These are phyloP conservation scores for Trametes cingulata DNA, from an alignment of 768 basidiomycete genomes.

Conservation along the genomic window DNA sequence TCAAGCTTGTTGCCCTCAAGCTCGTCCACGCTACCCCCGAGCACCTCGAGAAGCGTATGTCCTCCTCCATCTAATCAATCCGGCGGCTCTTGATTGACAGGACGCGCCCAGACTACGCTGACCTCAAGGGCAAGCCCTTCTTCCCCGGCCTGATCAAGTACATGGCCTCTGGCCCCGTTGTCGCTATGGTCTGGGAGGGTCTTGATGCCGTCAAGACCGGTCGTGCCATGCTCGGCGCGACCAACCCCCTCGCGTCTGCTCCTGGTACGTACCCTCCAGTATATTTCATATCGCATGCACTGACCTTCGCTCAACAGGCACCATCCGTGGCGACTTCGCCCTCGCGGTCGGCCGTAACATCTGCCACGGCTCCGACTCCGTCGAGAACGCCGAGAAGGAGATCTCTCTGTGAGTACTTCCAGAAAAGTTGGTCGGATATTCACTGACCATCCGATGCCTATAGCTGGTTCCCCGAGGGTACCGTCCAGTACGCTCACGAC, in stretches of 20 bases:
- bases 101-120: slow-evolving; percentile 76
- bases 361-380: slow-evolving; percentile 88
- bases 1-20: slow-evolving; percentile 96
- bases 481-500: slow-evolving; percentile 67
- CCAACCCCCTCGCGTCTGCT: slow-evolving; percentile 90
- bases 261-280: slow-evolving; percentile 56
- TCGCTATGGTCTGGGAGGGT: slow-evolving; percentile 95
- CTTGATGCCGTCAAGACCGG: slow-evolving; percentile 94
- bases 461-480: slow-evolving; percentile 93
- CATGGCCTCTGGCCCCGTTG: slow-evolving; percentile 95
- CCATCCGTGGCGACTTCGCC: slow-evolving; percentile 94
- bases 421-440: not conserved
- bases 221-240: slow-evolving; percentile 93
- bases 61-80: not conserved
- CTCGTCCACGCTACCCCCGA: slow-evolving; percentile 74
- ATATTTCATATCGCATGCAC: not conserved
- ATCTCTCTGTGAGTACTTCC: slow-evolving; percentile 74
- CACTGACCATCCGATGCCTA: slow-evolving; percentile 19
- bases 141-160: slow-evolving; percentile 96
- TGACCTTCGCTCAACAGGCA: slow-evolving; percentile 49
- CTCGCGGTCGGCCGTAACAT: slow-evolving; percentile 95
- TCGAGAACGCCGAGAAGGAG: slow-evolving; percentile 92
- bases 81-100: not conserved
- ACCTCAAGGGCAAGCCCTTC: slow-evolving; percentile 92
- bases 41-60: slow-evolving; percentile 88